phyloP scores from a whole-genome alignment of 345 rosid species.

The Arabidopsis suecica region DNA sequence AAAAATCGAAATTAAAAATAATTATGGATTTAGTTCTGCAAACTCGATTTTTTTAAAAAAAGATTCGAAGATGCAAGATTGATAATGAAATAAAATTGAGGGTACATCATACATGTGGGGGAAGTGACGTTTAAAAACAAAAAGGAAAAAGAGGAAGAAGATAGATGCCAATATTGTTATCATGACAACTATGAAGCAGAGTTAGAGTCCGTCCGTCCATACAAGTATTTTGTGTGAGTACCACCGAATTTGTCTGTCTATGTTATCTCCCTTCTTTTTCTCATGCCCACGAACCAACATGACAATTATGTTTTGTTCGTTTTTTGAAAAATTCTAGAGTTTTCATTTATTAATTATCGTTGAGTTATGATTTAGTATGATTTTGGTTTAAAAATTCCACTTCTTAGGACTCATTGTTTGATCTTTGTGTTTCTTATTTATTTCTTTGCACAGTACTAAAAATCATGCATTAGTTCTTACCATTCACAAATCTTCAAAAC shows the following conservation, averaged over 20 bases:
- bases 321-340: neutral
- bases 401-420: too few relatives aligned
- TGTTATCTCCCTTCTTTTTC: constrained; percentile 35
- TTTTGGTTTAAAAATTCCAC: neutral
- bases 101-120: constrained; percentile 32
- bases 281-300: constrained; percentile 31
- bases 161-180: constrained; percentile 36
- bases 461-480: too few relatives aligned
- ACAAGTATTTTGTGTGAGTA: constrained; percentile 41
- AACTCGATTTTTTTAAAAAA: neutral
- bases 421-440: too few relatives aligned
- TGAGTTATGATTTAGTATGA: neutral
- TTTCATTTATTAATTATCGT: neutral
- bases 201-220: constrained; percentile 45
- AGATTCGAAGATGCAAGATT: constrained; percentile 45
- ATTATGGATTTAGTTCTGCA: neutral
- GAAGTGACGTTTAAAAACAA: constrained; percentile 44
- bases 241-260: constrained; percentile 50
- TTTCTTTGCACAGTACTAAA: too few relatives aligned
- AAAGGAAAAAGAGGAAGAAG: constrained; percentile 40
- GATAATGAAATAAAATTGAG: constrained; percentile 36
- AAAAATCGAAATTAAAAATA: neutral
- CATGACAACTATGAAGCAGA: constrained; percentile 46
- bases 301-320: constrained; percentile 43
- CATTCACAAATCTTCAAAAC: too few relatives aligned